Base-by-base conservation (phyloP, 768 basidiomycete genomes). In the Lactifluus subvellereus region DNA sequence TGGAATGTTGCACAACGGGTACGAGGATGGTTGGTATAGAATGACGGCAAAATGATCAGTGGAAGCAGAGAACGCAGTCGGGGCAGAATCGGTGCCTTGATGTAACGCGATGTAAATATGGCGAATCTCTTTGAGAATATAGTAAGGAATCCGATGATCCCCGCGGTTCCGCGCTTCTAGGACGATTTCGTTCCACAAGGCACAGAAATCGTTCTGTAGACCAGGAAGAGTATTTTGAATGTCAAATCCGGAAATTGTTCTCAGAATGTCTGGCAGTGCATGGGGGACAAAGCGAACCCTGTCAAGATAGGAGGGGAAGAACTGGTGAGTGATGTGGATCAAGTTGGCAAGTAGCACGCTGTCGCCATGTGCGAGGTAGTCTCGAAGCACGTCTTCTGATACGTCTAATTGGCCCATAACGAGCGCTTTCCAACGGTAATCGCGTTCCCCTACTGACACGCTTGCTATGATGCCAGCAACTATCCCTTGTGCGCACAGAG, bases 401-500 rank as follows among this genome's bases (percentile, higher is more conserved):
- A 38, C 6, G 1, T 18, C 10, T 14, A 55, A 30, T 13, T 54
- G 47, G 32, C 27, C 20, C 2, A 4, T 35, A 1, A 33, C 53
- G 6, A 64, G 57, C 18, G 50, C n/a, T 6, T 11, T 30, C 62
- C 62, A 59, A 22, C 47, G 32, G 6, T 54, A 33, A 9, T 64
- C 62, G 38, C 16, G 52, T 4, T 58, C 62, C 22, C 2, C 22
- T 2, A 2, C 27, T 18, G 16, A 57, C 2, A 54, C 30, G 0
- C 4, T 22, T 32, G 48, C 32, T 4, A 54, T 58, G 9, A 48
- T 59, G 32, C 35, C 33, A 1, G 58, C 22, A 7, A 49, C 52
- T 7, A 37, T 40, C 18, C 58, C 59, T 50, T 60, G 16, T 3
- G 58, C 53, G 47, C 37, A 55, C 35, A 59, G 60, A 10, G 8